Base-by-base conservation (phyloP, 768 basidiomycete species). In the Mycena rebaudengoi region DNA sequence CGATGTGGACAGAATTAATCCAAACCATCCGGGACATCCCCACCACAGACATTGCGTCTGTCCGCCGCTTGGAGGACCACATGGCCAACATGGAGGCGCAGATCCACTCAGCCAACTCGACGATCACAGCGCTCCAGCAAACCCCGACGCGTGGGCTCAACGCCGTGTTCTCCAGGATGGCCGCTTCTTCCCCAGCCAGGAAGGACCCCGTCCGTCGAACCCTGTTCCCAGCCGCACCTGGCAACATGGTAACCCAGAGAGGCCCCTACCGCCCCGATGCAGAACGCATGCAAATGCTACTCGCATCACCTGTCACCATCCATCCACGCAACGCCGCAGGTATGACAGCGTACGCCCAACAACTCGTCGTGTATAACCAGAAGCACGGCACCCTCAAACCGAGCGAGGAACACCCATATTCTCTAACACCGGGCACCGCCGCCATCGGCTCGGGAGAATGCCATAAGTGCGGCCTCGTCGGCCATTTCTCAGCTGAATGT, bases 371-470 rank as follows among this genome's bases (percentile, higher is more conserved):
- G 0, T 71, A 61, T 60, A 32, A 44, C 2, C 33, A 32, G 7
- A 33, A 16, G 1, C 21, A 59, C 35, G 14, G 20, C 2, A 52
- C 49, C 1, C 39, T n/a, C 29, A 18, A 29, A 4, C 63, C 59
- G 4, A 57, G 51, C 25, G 68, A 66, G 45, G 13, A 56, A 2
- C 57, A 61, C 1, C 72, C 71, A 11, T 69, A 67, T 44, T 71
- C 74, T 5, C 65, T 76, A 0, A 63, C 41, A 0, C 71, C 72
- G 0, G 73, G 75, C 13, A 67, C 71, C 8, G 28, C 43, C 7
- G 54, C 69, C 11, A 52, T 72, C 12, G 60, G 45, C 2, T 51
- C 63, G 13, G 65, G 67, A 2, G 70, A 69, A 46, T 73, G 71
- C 44, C 71, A 61, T 66, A 50, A 52, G 14, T 74, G 73, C 40